Evolutionary conservation across 1,284 basidiomycete genomes (phyloP).

Genomic region (Boletus semigastroideus): DNA sequence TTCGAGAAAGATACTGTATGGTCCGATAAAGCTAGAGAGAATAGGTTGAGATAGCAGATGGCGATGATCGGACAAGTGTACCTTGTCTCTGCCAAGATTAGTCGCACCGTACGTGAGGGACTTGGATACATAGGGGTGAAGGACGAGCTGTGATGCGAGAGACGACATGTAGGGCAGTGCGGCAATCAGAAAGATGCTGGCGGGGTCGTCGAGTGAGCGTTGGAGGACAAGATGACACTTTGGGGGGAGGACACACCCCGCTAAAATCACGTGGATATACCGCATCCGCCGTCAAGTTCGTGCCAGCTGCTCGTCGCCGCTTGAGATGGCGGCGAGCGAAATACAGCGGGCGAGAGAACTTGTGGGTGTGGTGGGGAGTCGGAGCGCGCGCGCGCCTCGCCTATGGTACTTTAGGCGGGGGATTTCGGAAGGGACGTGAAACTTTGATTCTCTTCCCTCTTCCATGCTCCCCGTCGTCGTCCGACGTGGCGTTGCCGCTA

Average conservation of each 20-base stretch:
- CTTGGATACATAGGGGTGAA: slow-evolving; percentile 81
- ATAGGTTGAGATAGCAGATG: not conserved
- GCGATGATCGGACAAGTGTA: slow-evolving; percentile 27
- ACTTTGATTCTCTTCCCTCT: not conserved
- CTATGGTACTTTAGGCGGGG: slow-evolving; percentile 11
- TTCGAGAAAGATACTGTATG: slow-evolving; percentile 89
- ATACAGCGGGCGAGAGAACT: not conserved
- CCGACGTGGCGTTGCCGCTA: slow-evolving; percentile 9
- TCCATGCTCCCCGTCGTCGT: slow-evolving; percentile 19
- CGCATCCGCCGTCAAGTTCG: slow-evolving; percentile 7
- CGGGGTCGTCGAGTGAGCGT: not conserved
- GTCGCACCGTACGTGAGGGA: slow-evolving; percentile 77
- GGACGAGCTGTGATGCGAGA: slow-evolving; percentile 72
- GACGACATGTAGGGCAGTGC: slow-evolving; percentile 49
- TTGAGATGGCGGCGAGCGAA: not conserved
- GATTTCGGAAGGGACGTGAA: slow-evolving; percentile 19
- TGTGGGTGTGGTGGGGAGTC: not conserved
- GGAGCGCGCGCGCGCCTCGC: not conserved
- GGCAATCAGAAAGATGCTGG: slow-evolving; percentile 13
- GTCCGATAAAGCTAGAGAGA: slow-evolving; percentile 80
- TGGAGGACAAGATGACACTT: not conserved
- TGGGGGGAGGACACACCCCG: slow-evolving; percentile 4
- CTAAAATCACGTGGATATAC: slow-evolving; percentile 32
- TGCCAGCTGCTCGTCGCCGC: slow-evolving; percentile 3
- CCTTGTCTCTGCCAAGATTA: slow-evolving; percentile 90